phyloP scores from a whole-genome alignment of 140 eudicot genomes.

The Erigeron philadelphicus region DNA sequence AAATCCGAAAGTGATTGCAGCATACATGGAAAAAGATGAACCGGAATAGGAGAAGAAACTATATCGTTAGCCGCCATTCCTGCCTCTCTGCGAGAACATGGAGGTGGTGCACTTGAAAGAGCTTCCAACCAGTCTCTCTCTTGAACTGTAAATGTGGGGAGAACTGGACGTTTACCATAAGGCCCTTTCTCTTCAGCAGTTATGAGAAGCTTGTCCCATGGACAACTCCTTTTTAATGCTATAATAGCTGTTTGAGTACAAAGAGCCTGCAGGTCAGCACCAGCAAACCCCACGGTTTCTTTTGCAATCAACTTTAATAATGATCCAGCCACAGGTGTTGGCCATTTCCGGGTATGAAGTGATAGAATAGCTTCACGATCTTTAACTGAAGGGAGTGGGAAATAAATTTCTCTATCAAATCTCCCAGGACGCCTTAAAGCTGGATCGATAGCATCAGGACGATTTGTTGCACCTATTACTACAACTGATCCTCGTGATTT shows the following conservation, averaged over 20 bases:
- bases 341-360: slow-evolving; percentile 88
- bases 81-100: slow-evolving; percentile 85
- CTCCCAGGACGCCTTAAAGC: slow-evolving; percentile 97
- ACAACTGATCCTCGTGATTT: slow-evolving; percentile 96
- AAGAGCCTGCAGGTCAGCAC: slow-evolving; percentile 96
- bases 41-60: slow-evolving; percentile 54
- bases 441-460: slow-evolving; percentile 95
- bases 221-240: slow-evolving; percentile 67
- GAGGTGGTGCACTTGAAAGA: slow-evolving; percentile 78
- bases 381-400: slow-evolving; percentile 69
- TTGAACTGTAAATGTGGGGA: slow-evolving; percentile 64
- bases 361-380: slow-evolving; percentile 90
- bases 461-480: slow-evolving; percentile 96
- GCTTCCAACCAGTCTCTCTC: slow-evolving; percentile 96
- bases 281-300: slow-evolving; percentile 86
- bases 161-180: slow-evolving; percentile 45
- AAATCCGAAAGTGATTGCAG: slow-evolving; percentile 58
- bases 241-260: slow-evolving; percentile 91
- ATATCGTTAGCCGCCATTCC: slow-evolving; percentile 86
- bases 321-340: slow-evolving; percentile 62
- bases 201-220: slow-evolving; percentile 58
- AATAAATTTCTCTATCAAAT: slow-evolving; percentile 88
- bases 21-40: slow-evolving; percentile 66
- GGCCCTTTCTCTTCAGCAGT: slow-evolving; percentile 53
- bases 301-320: slow-evolving; percentile 62